Percentiles rank a stretch among this genome's conserved stretches.
Evolutionary conservation across 768 basidiomycete genomes (phyloP).

Genomic region (Mycena metata): DNA sequence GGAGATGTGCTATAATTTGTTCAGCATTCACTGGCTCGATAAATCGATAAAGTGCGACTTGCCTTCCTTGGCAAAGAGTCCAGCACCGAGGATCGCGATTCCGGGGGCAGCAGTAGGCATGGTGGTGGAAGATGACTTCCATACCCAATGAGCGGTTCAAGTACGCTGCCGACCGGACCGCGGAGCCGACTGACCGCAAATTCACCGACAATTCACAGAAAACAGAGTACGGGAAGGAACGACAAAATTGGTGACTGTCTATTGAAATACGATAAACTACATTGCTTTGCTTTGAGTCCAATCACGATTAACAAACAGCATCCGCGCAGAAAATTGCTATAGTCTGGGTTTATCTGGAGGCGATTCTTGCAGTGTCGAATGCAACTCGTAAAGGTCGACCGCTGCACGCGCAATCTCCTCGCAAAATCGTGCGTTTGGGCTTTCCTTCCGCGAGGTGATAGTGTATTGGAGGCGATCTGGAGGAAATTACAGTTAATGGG

Average conservation of each 20-base stretch:
- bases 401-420: constrained; percentile 73
- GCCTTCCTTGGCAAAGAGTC: constrained; percentile 85
- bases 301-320: too few species aligned
- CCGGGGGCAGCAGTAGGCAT: constrained; percentile 53
- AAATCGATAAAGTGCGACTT: constrained; percentile 44
- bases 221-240: too few species aligned
- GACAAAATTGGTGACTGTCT: too few species aligned
- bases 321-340: constrained; percentile 31
- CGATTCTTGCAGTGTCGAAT: constrained; percentile 45
- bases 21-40: constrained; percentile 35
- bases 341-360: constrained; percentile 49
- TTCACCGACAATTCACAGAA: too few species aligned
- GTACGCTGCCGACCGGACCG: too few species aligned
- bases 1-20: constrained; percentile 75
- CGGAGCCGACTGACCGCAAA: too few species aligned
- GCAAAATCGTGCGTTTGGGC: constrained; percentile 83
- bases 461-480: constrained; percentile 88
- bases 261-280: too few species aligned
- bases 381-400: constrained; percentile 79
- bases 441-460: constrained; percentile 87
- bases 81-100: constrained; percentile 85
- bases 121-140: neutral
- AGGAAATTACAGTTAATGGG: neutral
- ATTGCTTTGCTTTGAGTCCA: too few species aligned
- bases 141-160: too few species aligned